Evolutionary conservation across 805 yeast species (phyloP), one percentile per base, ranked within the genome.

Genomic region (Monosporozyma yasuniensis): DNA sequence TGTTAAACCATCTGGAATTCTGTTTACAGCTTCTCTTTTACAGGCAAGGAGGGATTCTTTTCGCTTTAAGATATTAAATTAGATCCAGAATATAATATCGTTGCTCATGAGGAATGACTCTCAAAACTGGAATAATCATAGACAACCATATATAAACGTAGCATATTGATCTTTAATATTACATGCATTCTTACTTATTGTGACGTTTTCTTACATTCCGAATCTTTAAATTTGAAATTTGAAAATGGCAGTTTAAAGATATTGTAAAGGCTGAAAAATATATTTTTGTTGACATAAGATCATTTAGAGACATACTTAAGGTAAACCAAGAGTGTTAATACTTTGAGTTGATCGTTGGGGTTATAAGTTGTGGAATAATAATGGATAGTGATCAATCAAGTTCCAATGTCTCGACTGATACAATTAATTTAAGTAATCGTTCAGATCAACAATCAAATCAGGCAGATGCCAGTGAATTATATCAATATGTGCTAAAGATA

Each of bases 401-500:
- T 12, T n/a, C n/a, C 16, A 47, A 25, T 16, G 30, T 18, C 8
- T 19, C 14, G 19, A 22, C 18, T 34, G 42, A 56, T 55, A 57
- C 41, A 53, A 46, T 48, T 54, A 46, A 46, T 48, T 48, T 44
- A 50, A 16, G 52, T 58, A n/a, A 21, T 22, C 25, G 27, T 8
- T 21, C 42, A 21, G 27, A 39, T 19, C 42, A 19, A 19, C 27
- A 10, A 39, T 35, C 50, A 5, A 51, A 52, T 18, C 37, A 21
- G 6, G 47, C 54, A 3, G 32, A 32, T 7, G 47, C 47, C 4
- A 47, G 47, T 14, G 70, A 66, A 28, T 64, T 80, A 3, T 83
- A 83, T 55, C 72, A 73, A 45, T 71, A 76, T 28, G 72, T 81
- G 1, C 59, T 84, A 44, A 79, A 81, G 56, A 64, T 80, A 6